Base-by-base conservation (phyloP, 2,329 filamentous ascomycete species). In the Neospermospora avenae region DNA sequence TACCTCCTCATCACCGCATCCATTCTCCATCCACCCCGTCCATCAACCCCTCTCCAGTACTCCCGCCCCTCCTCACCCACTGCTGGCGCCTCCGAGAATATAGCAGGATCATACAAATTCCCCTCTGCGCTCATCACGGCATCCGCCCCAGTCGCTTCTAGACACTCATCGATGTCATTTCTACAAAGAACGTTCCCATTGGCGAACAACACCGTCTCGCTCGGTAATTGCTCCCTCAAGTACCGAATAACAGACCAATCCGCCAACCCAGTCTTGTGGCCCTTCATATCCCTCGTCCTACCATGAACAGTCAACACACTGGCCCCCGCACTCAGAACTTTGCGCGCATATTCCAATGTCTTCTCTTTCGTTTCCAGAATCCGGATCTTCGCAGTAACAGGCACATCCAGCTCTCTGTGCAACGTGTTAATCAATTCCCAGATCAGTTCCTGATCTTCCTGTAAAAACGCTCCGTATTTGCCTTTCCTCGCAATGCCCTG, bases 71-170 rank as follows among this genome's bases (percentile, higher is more conserved):
- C 85, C 49, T 85, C 74, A 0, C 86, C 89, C 0, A 78, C 69
- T 0, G 82, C 73, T 0, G 91, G 91, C 16, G 85, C 80, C 34
- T 79, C 76, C 14, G 88, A 85, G 71, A 99, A 99, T 45, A 99
- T 88, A 2, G 85, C 86, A 0, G 95, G 95, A 71, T 99, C 91
- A 70, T 91, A 93, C 0, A 99, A 81, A 72, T 97, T 96, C 0
- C 92, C 95, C 75, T 99, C 95, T 4, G 95, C 95, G 67, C 89
- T 93, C 95, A 99, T 98, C 55, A 99, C 85, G 18, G 84, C 95
- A 73, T 99, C 95, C 1, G 88, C 93, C 0, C 93, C 92, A 0
- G 95, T 99, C 4, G 81, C 90, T 53, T 86, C 83, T 20, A 99
- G 77, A 70, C 93, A 98, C 20, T 77, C 78, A 54, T 88, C 83